Evolutionary conservation across 306 rosid genomes (phyloP).

Genomic region (Mimosa bimucronata): DNA sequence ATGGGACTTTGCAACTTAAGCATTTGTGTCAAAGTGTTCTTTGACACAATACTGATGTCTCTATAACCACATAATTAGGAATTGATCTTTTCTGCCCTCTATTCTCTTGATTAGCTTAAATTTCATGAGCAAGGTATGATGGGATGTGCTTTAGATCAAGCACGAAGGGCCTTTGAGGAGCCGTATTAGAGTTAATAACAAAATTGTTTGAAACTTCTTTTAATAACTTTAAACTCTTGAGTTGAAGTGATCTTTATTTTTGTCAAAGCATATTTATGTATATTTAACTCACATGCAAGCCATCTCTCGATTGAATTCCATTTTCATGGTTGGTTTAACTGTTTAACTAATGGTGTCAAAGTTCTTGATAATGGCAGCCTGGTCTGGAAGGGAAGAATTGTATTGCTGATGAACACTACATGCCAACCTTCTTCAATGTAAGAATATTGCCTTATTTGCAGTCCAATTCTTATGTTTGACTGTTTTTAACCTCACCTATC

Average conservation of each 20-base stretch:
- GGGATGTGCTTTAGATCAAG: neutral
- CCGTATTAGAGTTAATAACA: neutral
- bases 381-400: conserved; percentile 90
- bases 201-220: neutral
- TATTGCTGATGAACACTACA: conserved; percentile 94
- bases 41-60: neutral
- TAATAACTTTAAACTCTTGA: neutral
- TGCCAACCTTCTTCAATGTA: conserved; percentile 91
- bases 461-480: neutral
- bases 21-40: neutral
- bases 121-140: neutral
- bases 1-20: neutral
- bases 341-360: conserved; percentile 31
- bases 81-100: neutral
- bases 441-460: conserved; percentile 32
- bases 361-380: conserved; percentile 65
- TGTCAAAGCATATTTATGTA: neutral
- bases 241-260: neutral
- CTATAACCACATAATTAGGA: neutral
- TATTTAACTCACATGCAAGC: neutral
- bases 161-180: neutral
- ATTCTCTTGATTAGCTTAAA: neutral
- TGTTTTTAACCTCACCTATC: conserved; percentile 27
- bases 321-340: neutral
- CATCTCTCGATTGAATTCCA: neutral